Conservation (phyloP, 371 early-diverging fungal genomes). For the Phascolomyces articulosus region DNA sequence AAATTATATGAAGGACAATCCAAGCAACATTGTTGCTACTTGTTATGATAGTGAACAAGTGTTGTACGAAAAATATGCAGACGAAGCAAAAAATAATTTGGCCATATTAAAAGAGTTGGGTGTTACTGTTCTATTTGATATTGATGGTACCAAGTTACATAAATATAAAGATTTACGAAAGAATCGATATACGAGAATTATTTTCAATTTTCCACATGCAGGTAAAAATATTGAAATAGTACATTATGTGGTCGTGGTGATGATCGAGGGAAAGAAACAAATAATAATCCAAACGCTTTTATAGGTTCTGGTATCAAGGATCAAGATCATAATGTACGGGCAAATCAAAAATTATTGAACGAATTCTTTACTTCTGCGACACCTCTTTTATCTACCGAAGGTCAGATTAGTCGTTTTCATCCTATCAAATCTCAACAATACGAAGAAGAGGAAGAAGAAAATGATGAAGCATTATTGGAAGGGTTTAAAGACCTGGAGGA, state of each 20-base stretch:
- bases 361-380: constrained; percentile 72
- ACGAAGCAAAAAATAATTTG: constrained; percentile 70
- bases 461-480: constrained; percentile 10
- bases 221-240: constrained; percentile 50
- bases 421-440: background rate
- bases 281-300: too few relatives aligned
- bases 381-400: constrained; percentile 47
- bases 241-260: too few relatives aligned
- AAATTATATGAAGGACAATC: constrained; percentile 49
- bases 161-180: constrained; percentile 59
- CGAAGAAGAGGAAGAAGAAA: constrained; percentile 15
- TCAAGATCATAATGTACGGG: constrained; percentile 82
- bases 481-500: constrained; percentile 16
- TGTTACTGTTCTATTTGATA: constrained; percentile 71
- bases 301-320: constrained; percentile 90
- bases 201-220: constrained; percentile 97
- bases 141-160: constrained; percentile 82
- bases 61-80: constrained; percentile 76
- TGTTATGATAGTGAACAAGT: constrained; percentile 74
- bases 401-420: constrained; percentile 6
- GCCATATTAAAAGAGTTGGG: constrained; percentile 59
- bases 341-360: constrained; percentile 80
- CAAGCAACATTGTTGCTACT: constrained; percentile 71
- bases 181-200: constrained; percentile 73
- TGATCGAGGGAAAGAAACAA: too few relatives aligned